Evolutionary conservation across 1,284 basidiomycete genomes (phyloP).

Genomic region (Moesziomyces antarcticus): DNA sequence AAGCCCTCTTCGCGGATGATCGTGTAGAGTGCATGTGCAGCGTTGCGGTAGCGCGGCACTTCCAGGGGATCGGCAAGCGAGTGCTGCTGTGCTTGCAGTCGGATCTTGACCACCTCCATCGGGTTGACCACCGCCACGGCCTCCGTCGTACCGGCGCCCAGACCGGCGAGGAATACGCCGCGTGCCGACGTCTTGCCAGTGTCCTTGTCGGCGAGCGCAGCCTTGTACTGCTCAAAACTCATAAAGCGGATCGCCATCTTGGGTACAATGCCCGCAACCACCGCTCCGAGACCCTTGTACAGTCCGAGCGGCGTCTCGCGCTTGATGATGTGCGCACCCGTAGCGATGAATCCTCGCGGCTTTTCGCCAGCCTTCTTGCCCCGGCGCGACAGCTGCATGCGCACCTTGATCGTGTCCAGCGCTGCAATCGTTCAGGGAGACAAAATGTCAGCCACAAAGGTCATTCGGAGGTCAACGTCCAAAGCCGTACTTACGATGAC

Average conservation of each 20-base stretch:
- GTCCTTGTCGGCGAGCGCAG: constrained; percentile 77
- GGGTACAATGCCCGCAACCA: constrained; percentile 89
- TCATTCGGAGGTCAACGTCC: too few relatives aligned
- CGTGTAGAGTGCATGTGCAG: constrained; percentile 93
- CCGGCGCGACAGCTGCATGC: constrained; percentile 82
- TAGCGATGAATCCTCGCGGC: constrained; percentile 91
- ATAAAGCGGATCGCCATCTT: constrained; percentile 99
- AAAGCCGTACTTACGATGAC: constrained; percentile 62
- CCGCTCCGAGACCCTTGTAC: constrained; percentile 99
- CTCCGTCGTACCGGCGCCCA: constrained; percentile 90
- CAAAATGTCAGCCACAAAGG: not conserved
- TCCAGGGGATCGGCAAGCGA: constrained; percentile 96
- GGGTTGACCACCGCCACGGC: constrained; percentile 92
- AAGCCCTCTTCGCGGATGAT: constrained; percentile 94
- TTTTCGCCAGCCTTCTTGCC: constrained; percentile 68
- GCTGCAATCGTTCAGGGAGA: constrained; percentile 31
- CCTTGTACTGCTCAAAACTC: constrained; percentile 95
- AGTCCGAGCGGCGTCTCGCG: constrained; percentile 94
- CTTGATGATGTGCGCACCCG: constrained; percentile 86
- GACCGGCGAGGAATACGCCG: constrained; percentile 83
- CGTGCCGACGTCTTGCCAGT: constrained; percentile 82
- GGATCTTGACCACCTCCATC: constrained; percentile 99
- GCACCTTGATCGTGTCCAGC: constrained; percentile 93
- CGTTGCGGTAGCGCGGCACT: constrained; percentile 92
- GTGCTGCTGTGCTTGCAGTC: constrained; percentile 96